A percentile compares a stretch with the other conserved stretches of the same genome.
Conservation (phyloP, 495 filamentous ascomycete species). For the Trichoderma parareesei region DNA sequence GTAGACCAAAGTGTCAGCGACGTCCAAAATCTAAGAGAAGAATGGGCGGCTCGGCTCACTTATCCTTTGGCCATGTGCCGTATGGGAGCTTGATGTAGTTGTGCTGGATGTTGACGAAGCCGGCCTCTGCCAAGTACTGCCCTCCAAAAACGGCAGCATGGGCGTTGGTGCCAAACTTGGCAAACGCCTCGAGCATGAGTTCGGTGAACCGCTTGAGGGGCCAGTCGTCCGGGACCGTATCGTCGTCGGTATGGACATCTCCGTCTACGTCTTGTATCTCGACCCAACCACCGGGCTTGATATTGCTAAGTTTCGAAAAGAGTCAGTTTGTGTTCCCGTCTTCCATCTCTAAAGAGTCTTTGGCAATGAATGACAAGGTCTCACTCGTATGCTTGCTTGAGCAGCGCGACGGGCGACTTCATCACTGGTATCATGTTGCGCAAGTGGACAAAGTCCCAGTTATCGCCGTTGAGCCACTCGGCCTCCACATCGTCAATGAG, state of each 20-base stretch:
- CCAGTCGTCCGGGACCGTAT: conserved; percentile 24
- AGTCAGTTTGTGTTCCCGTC: neutral
- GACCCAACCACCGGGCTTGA: conserved; percentile 46
- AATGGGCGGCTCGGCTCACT: conserved; percentile 18
- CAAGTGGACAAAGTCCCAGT: conserved; percentile 53
- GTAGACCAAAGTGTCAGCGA: neutral
- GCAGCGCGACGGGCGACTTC: conserved; percentile 25
- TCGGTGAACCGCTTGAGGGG: conserved; percentile 22
- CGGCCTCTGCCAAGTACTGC: conserved; percentile 44
- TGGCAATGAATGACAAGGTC: conserved; percentile 7
- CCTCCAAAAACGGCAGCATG: conserved; percentile 39
- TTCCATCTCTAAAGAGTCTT: neutral
- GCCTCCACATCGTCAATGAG: conserved; percentile 55
- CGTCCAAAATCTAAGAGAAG: neutral
- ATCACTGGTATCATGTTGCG: conserved; percentile 43
- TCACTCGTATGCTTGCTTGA: conserved; percentile 30
- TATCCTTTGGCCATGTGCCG: conserved; percentile 47
- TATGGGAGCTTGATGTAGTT: conserved; percentile 41
- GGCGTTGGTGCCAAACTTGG: conserved; percentile 25
- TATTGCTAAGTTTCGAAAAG: conserved; percentile 20
- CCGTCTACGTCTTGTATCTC: conserved; percentile 43
- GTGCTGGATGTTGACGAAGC: conserved; percentile 50
- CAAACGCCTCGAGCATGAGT: conserved; percentile 21
- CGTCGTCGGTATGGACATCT: conserved; percentile 35
- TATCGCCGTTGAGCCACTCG: conserved; percentile 44